phyloP scores from a whole-genome alignment of 164 flowering plant genomes.

The Nymphaea thermarum region DNA sequence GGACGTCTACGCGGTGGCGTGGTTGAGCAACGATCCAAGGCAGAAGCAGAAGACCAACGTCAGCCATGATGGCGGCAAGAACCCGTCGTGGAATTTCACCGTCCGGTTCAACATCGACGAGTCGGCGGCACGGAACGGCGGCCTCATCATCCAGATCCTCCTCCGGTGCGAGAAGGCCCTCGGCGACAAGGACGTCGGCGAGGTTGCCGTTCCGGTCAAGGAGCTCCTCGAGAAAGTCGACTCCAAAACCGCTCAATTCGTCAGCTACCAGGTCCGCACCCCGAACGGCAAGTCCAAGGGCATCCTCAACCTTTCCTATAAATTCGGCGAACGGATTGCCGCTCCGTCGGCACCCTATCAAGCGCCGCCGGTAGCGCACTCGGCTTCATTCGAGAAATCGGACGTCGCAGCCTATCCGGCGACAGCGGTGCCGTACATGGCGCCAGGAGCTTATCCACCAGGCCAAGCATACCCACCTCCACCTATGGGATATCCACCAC shows the following conservation, averaged over 20 bases:
- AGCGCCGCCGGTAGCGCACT: conserved; percentile 6
- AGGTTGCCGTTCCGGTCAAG: conserved; percentile 45
- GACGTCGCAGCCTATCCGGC: conserved; percentile 9
- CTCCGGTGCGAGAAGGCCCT: conserved; percentile 29
- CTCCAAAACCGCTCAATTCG: conserved; percentile 13
- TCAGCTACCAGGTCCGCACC: conserved; percentile 41
- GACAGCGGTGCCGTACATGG: neutral
- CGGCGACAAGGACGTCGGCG: conserved; percentile 50
- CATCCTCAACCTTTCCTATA: conserved; percentile 37
- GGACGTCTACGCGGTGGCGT: conserved; percentile 24
- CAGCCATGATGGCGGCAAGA: conserved; percentile 28
- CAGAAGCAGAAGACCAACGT: conserved; percentile 16
- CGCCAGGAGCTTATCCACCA: neutral
- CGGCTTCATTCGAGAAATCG: conserved; percentile 16
- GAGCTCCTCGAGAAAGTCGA: conserved; percentile 33
- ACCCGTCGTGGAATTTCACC: conserved; percentile 44
- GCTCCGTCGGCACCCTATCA: neutral
- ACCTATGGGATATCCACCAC: neutral
- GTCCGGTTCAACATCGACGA: conserved; percentile 41
- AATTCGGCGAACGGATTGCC: conserved; percentile 25
- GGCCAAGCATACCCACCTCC: neutral
- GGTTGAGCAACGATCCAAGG: conserved; percentile 16
- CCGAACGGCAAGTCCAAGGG: conserved; percentile 54
- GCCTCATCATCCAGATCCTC: conserved; percentile 20
- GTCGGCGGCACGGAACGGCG: conserved; percentile 15